Conservation (phyloP, 2,329 filamentous ascomycete species). For the Zymoseptoria passerinii region DNA sequence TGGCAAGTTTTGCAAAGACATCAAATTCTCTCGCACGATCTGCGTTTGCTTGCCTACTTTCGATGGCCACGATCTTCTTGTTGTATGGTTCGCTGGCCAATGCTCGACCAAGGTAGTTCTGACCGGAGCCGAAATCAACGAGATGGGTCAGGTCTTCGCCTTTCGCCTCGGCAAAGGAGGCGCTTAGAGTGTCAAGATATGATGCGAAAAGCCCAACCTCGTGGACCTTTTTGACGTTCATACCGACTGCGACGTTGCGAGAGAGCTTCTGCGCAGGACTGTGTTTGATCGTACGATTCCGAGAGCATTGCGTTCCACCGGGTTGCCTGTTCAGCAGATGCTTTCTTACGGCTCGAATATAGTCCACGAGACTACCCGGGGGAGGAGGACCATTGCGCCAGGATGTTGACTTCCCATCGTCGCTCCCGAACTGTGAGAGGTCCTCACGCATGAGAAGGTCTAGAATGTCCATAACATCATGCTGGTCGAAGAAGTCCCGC, state of each 20-base stretch:
- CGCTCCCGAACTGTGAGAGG: conserved; percentile 39
- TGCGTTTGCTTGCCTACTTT: conserved; percentile 80
- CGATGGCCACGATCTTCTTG: conserved; percentile 79
- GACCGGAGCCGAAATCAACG: conserved; percentile 91
- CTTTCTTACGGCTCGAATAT: conserved; percentile 59
- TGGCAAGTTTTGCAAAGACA: conserved; percentile 66
- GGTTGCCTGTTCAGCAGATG: conserved; percentile 57
- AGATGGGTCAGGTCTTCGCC: conserved; percentile 63
- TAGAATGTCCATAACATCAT: conserved; percentile 66
- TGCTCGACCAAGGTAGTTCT: conserved; percentile 88
- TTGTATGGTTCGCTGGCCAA: conserved; percentile 81
- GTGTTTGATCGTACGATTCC: conserved; percentile 25
- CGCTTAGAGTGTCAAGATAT: conserved; percentile 64
- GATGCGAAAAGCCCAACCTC: conserved; percentile 87
- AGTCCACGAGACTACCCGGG: conserved; percentile 56
- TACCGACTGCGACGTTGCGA: conserved; percentile 69
- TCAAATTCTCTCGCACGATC: conserved; percentile 77
- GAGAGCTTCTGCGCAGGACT: conserved; percentile 49
- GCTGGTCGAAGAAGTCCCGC: conserved; percentile 65
- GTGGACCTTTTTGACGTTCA: conserved; percentile 93
- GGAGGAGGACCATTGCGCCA: conserved; percentile 45
- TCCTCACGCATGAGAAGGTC: conserved; percentile 76
- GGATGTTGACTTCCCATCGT: too few species aligned
- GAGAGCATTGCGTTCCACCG: conserved; percentile 20
- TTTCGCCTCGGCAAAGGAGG: conserved; percentile 43